phyloP scores from a whole-genome alignment of 2,329 filamentous ascomycete species.

The Botrytis fragariae region DNA sequence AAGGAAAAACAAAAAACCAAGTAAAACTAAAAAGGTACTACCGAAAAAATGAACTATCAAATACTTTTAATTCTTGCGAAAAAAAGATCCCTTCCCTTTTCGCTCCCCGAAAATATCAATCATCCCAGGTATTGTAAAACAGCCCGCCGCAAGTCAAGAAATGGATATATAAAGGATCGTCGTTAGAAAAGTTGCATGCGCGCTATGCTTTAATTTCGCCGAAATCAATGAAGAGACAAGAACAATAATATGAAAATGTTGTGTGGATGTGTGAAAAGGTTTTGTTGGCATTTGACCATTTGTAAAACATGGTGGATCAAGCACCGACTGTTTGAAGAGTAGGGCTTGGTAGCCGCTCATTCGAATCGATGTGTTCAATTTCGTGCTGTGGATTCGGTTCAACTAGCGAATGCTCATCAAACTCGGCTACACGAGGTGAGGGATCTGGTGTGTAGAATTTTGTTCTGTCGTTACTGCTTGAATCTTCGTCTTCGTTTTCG shows the following conservation, averaged over 20 bases:
- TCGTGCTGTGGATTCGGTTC: background rate
- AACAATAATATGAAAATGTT: constrained; percentile 10
- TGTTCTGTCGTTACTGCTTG: constrained; percentile 19
- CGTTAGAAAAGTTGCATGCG: constrained; percentile 7
- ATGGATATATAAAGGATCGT: constrained; percentile 21
- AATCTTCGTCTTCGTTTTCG: constrained; percentile 28
- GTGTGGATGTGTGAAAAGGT: background rate
- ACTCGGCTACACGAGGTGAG: background rate
- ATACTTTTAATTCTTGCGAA: constrained; percentile 14
- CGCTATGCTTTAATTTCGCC: constrained; percentile 6
- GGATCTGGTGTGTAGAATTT: constrained; percentile 29
- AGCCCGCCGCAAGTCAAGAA: constrained; percentile 8
- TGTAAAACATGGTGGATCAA: background rate
- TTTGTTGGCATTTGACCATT: background rate
- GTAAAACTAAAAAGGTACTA: constrained; percentile 2
- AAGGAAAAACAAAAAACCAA: background rate
- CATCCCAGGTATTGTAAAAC: constrained; percentile 9
- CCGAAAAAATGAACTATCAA: constrained; percentile 1
- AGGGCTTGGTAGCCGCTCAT: constrained; percentile 14
- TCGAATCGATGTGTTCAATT: background rate
- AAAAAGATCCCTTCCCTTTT: background rate
- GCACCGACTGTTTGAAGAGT: background rate
- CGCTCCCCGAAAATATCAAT: constrained; percentile 11
- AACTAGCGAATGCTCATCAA: constrained; percentile 3
- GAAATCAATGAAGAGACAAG: constrained; percentile 10